These are phyloP conservation scores for Funneliformis caledonium DNA, from an alignment of 371 early-diverging fungal genomes.

Conservation along the genomic window DNA sequence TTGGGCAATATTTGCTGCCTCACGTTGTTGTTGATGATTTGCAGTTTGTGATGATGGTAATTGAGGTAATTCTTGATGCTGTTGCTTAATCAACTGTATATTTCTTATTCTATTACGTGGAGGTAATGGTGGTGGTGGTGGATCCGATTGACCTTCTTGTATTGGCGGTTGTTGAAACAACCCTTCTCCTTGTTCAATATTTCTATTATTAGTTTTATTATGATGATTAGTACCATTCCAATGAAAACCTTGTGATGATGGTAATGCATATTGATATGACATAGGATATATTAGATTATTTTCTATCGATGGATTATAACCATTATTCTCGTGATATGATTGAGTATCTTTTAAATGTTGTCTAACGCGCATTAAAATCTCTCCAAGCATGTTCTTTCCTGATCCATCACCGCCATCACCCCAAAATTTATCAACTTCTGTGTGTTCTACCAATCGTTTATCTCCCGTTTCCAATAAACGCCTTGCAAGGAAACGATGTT, in stretches of 20 bases:
- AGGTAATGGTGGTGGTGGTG: slow-evolving; percentile 7
- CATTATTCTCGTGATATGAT: neutral
- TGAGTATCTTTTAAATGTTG: neutral
- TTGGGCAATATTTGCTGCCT: neutral
- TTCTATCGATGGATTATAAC: neutral
- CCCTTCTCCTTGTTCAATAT: neutral
- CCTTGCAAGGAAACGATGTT: slow-evolving; percentile 10
- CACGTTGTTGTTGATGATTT: neutral
- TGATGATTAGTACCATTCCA: neutral
- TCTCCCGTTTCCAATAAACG: slow-evolving; percentile 26
- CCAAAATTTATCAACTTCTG: slow-evolving; percentile 35
- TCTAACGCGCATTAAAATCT: slow-evolving; percentile 34
- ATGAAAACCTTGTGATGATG: neutral
- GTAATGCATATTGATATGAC: neutral
- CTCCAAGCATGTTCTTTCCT: slow-evolving; percentile 27
- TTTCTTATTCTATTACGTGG: neutral
- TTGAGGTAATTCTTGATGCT: neutral
- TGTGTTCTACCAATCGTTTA: slow-evolving; percentile 33
- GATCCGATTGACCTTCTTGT: neutral
- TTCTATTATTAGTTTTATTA: no score
- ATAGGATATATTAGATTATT: neutral
- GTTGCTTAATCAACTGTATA: neutral
- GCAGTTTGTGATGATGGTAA: neutral
- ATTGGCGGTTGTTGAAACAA: neutral
- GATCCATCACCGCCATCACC: slow-evolving; percentile 36